Conservation (phyloP, 2,329 filamentous ascomycete genomes). For the Exophiala lecanii-corni region DNA sequence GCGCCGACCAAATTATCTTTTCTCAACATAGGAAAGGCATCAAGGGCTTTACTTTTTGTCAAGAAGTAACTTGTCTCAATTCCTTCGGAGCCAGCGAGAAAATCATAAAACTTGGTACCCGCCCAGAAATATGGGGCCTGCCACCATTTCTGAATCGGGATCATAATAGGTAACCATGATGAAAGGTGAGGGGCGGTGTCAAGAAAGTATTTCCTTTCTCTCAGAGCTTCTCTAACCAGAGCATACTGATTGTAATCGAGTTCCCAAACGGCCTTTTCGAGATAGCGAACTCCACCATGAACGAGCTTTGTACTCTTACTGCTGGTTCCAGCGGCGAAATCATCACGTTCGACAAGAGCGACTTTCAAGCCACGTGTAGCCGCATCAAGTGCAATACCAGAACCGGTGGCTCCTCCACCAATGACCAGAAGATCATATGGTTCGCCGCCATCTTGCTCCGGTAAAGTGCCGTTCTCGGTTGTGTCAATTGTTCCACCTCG, state of each 20-base stretch:
- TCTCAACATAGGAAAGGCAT: slow-evolving; percentile 85
- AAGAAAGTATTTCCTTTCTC: slow-evolving; percentile 77
- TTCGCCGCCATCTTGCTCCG: slow-evolving; percentile 39
- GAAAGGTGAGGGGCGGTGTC: slow-evolving; percentile 79
- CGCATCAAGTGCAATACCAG: slow-evolving; percentile 76
- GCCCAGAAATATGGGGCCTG: slow-evolving; percentile 71
- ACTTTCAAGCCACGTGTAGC: slow-evolving; percentile 74
- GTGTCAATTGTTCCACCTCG: slow-evolving; percentile 14
- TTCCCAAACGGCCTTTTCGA: slow-evolving; percentile 83
- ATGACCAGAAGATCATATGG: slow-evolving; percentile 75
- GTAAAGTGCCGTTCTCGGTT: slow-evolving; percentile 19
- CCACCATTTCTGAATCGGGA: slow-evolving; percentile 78
- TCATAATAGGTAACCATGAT: slow-evolving; percentile 75
- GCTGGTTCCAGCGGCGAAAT: slow-evolving; percentile 76
- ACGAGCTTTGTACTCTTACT: slow-evolving; percentile 86
- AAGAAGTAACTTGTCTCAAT: slow-evolving; percentile 88
- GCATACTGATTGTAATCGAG: slow-evolving; percentile 75
- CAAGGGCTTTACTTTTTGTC: slow-evolving; percentile 77
- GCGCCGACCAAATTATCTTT: slow-evolving; percentile 73
- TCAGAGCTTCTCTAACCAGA: slow-evolving; percentile 74
- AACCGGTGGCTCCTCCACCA: slow-evolving; percentile 72
- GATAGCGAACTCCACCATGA: slow-evolving; percentile 76
- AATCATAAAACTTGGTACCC: slow-evolving; percentile 75
- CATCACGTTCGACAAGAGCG: slow-evolving; percentile 74
- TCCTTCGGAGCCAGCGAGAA: slow-evolving; percentile 77